These are phyloP conservation scores for Glebionis coronaria DNA, from an alignment of 129 eudicot species.

Conservation along the genomic window DNA sequence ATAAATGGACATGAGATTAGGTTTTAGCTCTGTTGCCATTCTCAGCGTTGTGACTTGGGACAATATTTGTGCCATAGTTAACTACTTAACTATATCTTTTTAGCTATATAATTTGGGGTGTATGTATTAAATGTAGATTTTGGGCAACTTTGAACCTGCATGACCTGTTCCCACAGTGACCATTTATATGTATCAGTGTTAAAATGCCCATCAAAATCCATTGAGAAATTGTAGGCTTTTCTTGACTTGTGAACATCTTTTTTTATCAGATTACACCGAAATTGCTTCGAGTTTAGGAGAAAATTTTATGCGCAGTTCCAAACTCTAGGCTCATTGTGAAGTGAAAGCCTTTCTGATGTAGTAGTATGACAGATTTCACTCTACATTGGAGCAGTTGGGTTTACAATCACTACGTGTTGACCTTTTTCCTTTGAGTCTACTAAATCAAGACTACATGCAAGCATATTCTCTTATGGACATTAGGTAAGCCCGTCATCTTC, in stretches of 20 bases:
- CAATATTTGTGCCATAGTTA: no score
- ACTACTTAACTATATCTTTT: no score
- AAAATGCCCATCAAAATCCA: not conserved
- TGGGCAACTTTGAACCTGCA: not conserved
- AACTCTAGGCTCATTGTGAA: constrained; percentile 90
- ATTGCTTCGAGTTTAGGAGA: constrained; percentile 94
- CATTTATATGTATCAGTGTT: not conserved
- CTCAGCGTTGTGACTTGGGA: no score
- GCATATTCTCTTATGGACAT: constrained; percentile 97
- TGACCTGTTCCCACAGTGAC: not conserved
- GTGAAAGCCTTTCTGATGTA: constrained; percentile 96
- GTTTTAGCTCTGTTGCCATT: no score
- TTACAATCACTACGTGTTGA: constrained; percentile 90
- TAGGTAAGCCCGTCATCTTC: constrained; percentile 44
- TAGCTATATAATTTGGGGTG: not conserved
- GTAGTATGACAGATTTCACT: constrained; percentile 77
- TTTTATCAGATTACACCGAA: constrained; percentile 79
- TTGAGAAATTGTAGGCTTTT: constrained; percentile 16
- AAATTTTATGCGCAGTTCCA: constrained; percentile 83
- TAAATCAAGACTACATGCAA: constrained; percentile 97
- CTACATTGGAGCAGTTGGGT: constrained; percentile 92
- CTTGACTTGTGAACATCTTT: constrained; percentile 13
- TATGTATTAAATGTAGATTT: not conserved
- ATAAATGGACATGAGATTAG: no score
- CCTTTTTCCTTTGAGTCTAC: constrained; percentile 86